Base-by-base conservation (phyloP, 2,329 filamentous ascomycete species). In the Sporothrix protearum region DNA sequence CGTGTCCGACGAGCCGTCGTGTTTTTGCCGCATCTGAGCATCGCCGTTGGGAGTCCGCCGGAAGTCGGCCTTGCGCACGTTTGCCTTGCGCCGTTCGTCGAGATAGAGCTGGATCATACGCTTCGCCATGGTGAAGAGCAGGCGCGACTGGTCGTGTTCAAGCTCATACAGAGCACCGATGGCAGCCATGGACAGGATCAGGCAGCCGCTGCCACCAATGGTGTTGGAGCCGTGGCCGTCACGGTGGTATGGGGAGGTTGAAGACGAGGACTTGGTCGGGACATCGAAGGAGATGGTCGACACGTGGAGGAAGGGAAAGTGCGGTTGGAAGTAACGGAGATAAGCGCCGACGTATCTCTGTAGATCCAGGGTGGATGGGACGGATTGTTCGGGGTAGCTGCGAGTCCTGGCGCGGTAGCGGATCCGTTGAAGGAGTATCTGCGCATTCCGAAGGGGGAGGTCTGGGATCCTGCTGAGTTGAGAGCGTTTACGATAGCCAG, bases 21-120 rank as follows among this genome's bases (percentile, higher is more conserved):
- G 81, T 22, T 71, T 49, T n/a, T 69, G 71, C 6, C 71, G 66
- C 47, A 33, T 22, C 8, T 55, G 47, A 16, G 80, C 78, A 59
- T 85, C 82, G 14, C 85, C 82, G 57, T 78, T 80, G 22, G 84
- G 80, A 10, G 83, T 82, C 77, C 85, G 85, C 68, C 87, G 84
- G 74, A 86, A 84, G 76, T 88, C 86, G 64, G 86, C 86, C 78
- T 87, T 88, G 76, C 87, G 85, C 74, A 96, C 90, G 78, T 96
- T 94, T 69, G 92, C 91, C 79, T 94, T 95, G 75, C 94, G 89
- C 72, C 94, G 88, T 80, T 97, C 94, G 79, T 98, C 95, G 45
- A 99, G 87, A 78, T 97, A 97, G 73, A 94, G 85, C 74, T 95
- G 91, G 72, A 98, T 96, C 91, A 97, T 93, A 82, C 94, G 96